These are phyloP conservation scores for Hansenula sp. DNA, from an alignment of 1,139 yeast genomes.

Conservation along the genomic window DNA sequence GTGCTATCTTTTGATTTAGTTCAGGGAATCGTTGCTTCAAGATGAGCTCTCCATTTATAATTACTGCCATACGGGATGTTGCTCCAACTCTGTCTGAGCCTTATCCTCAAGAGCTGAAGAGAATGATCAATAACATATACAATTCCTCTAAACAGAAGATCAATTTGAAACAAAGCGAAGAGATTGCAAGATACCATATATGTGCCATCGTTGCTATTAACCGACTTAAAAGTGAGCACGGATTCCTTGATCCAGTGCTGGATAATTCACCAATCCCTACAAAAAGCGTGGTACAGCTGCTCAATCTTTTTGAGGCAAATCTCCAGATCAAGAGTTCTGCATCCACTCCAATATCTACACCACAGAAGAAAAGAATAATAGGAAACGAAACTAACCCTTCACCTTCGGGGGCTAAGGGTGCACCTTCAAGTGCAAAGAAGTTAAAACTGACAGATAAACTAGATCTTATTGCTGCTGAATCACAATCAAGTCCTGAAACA, in stretches of 20 bases:
- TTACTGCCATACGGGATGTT: constrained; percentile 36
- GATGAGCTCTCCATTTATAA: constrained; percentile 24
- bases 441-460: constrained; percentile 12
- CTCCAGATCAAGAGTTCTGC: background rate
- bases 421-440: constrained; percentile 10
- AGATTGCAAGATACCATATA: constrained; percentile 59
- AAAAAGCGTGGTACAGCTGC: constrained; percentile 27
- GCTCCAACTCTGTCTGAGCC: constrained; percentile 47
- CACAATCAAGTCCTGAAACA: constrained; percentile 6
- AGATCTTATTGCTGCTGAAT: constrained; percentile 16
- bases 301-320: constrained; percentile 11
- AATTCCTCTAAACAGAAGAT: constrained; percentile 47
- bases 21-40: no score
- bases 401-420: constrained; percentile 9
- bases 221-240: constrained; percentile 36
- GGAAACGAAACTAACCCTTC: background rate
- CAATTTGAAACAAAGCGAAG: constrained; percentile 45
- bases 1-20: no score
- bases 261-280: constrained; percentile 59
- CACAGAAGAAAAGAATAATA: constrained; percentile 8
- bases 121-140: constrained; percentile 47
- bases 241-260: constrained; percentile 42
- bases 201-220: constrained; percentile 62
- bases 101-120: constrained; percentile 41
- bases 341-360: constrained; percentile 9